A percentile compares a stretch with the other conserved stretches of the same genome.
Conservation (phyloP, 176 grass and related monocot species). For the Tillandsia fasciculata region DNA sequence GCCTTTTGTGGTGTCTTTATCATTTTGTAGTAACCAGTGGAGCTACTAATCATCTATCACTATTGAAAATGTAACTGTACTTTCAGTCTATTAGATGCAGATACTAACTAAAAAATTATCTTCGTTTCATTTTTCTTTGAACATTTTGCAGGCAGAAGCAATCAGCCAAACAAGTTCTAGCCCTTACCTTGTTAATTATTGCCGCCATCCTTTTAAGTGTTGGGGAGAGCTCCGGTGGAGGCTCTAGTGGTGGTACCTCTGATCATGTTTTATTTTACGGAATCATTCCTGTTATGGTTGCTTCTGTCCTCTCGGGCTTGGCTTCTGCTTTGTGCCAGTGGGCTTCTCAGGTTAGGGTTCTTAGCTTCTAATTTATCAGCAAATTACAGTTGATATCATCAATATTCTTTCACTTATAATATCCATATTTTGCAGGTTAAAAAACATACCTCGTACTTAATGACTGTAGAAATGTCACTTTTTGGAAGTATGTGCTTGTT, state of each 20-base stretch:
- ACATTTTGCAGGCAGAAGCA: constrained; percentile 70
- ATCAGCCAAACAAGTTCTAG: constrained; percentile 62
- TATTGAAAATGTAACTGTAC: background rate
- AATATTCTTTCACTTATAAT: background rate
- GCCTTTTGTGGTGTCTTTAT: too few species aligned
- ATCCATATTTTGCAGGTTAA: constrained; percentile 53
- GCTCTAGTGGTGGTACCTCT: constrained; percentile 31
- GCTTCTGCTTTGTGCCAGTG: constrained; percentile 91
- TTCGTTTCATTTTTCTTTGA: background rate
- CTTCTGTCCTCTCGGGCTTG: constrained; percentile 76
- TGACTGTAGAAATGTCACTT: constrained; percentile 99
- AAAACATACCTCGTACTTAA: constrained; percentile 94
- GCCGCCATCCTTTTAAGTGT: constrained; percentile 78
- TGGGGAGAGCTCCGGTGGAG: constrained; percentile 64
- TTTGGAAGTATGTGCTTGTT: constrained; percentile 84
- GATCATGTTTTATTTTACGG: constrained; percentile 60
- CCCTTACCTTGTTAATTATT: constrained; percentile 60
- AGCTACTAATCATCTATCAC: background rate
- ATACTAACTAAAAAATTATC: background rate
- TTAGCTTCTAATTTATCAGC: constrained; percentile 25
- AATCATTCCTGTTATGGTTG: constrained; percentile 79
- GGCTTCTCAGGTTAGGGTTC: constrained; percentile 68
- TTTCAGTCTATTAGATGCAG: background rate
- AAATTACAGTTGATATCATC: background rate
- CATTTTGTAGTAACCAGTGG: too few species aligned